phyloP scores from a whole-genome alignment of 2,329 filamentous ascomycete genomes.

The Colletotrichum kahawae region DNA sequence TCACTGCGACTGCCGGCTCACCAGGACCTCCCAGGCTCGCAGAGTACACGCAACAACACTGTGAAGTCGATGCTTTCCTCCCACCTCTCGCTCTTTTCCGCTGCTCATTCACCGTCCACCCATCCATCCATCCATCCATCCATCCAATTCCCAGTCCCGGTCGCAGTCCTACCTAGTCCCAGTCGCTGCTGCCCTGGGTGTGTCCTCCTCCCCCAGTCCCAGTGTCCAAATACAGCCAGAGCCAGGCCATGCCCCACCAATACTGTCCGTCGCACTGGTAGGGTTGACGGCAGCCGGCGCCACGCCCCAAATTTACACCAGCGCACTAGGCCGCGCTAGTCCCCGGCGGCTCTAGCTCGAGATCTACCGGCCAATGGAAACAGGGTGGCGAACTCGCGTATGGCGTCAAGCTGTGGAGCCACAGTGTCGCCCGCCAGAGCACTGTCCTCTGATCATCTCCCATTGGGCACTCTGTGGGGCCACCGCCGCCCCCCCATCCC shows the following conservation, averaged over 20 bases:
- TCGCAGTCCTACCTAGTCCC: background rate
- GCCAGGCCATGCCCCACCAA: constrained; percentile 1
- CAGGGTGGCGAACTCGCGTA: constrained; percentile 19
- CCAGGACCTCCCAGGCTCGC: background rate
- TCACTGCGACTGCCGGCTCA: background rate
- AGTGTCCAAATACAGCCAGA: background rate
- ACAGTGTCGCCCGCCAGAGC: background rate
- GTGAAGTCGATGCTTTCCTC: background rate
- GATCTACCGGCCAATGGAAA: constrained; percentile 19
- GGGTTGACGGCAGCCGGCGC: constrained; percentile 20
- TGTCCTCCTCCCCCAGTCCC: background rate
- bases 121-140: background rate
- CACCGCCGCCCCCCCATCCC: background rate
- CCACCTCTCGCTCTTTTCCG: background rate
- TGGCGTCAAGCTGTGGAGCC: constrained; percentile 21
- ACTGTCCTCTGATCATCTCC: constrained; percentile 14
- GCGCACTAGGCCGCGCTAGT: constrained; percentile 11
- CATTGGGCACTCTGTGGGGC: constrained; percentile 19
- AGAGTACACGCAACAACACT: constrained; percentile 1
- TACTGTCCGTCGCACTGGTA: constrained; percentile 16
- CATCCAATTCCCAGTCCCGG: background rate
- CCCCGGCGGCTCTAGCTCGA: background rate
- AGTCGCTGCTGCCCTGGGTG: background rate
- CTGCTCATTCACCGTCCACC: background rate
- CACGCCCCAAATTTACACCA: constrained; percentile 24